phyloP scores from a whole-genome alignment of 2,329 filamentous ascomycete genomes.

The Macrophomina tecta region DNA sequence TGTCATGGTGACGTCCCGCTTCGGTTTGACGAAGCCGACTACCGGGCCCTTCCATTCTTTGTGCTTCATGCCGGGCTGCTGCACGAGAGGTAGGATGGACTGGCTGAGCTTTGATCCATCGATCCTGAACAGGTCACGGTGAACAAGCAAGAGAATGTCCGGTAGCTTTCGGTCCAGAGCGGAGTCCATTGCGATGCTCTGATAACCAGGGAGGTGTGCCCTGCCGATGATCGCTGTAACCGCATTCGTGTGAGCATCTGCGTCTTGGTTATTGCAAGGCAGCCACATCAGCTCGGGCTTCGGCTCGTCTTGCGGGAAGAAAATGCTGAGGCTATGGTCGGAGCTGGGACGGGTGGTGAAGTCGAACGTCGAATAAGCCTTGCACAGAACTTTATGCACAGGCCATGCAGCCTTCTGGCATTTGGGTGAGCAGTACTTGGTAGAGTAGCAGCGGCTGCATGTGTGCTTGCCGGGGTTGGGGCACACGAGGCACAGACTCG shows the following conservation, averaged over 20 bases:
- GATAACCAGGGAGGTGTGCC: not conserved
- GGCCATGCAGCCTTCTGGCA: conserved; percentile 25
- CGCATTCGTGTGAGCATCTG: too few relatives aligned
- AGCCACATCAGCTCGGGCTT: conserved; percentile 25
- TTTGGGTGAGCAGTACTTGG: conserved; percentile 24
- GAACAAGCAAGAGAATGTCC: not conserved
- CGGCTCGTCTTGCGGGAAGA: conserved; percentile 18
- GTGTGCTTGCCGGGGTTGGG: not conserved
- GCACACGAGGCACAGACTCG: not conserved
- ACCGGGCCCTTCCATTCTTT: not conserved
- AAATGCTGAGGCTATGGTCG: conserved; percentile 4
- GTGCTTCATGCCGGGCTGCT: not conserved
- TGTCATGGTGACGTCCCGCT: not conserved
- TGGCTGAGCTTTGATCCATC: conserved; percentile 29
- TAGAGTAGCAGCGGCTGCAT: conserved; percentile 23
- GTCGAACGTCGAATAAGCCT: conserved; percentile 20
- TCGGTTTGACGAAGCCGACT: not conserved
- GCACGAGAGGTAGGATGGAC: conserved; percentile 15
- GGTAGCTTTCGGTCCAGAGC: not conserved
- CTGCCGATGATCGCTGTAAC: too few relatives aligned
- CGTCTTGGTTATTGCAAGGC: not conserved
- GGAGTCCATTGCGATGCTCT: not conserved
- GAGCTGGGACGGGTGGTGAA: conserved; percentile 5
- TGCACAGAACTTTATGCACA: conserved; percentile 25
- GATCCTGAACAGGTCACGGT: conserved; percentile 21